Evolutionary conservation across 2,329 filamentous ascomycete species (phyloP).

Genomic region (Microthyrium microscopicum): DNA sequence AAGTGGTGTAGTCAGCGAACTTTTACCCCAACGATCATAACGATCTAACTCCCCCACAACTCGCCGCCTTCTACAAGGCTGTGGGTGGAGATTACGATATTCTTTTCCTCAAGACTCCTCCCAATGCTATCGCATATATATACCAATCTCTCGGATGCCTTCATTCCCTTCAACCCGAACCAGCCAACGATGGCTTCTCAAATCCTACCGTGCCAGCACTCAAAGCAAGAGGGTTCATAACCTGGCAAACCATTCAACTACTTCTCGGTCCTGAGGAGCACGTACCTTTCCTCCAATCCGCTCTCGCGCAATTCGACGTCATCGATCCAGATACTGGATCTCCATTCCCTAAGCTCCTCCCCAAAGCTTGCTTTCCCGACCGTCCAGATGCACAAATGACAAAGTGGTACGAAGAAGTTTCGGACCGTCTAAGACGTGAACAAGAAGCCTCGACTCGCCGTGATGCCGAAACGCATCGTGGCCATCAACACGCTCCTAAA

Average conservation of each 20-base stretch:
- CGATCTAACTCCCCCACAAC: constrained; percentile 31
- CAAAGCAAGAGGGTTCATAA: constrained; percentile 68
- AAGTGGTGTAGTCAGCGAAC: constrained; percentile 19
- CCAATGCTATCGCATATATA: constrained; percentile 69
- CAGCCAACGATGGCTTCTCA: constrained; percentile 47
- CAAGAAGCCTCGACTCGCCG: constrained; percentile 20
- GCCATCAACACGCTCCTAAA: too few relatives aligned
- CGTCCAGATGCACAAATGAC: constrained; percentile 66
- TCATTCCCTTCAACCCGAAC: constrained; percentile 63
- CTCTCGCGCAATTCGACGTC: constrained; percentile 61
- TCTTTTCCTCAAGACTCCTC: constrained; percentile 62
- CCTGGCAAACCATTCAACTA: constrained; percentile 87
- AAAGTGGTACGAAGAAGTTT: constrained; percentile 69
- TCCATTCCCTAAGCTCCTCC: constrained; percentile 41
- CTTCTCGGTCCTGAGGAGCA: constrained; percentile 79
- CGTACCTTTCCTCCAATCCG: constrained; percentile 64
- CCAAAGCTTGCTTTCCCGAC: constrained; percentile 54
- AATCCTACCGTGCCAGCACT: constrained; percentile 68
- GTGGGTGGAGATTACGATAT: constrained; percentile 30
- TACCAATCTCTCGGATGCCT: constrained; percentile 85
- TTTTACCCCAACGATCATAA: constrained; percentile 27
- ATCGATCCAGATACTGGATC: constrained; percentile 49
- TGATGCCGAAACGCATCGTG: neutral
- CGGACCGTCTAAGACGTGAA: constrained; percentile 50
- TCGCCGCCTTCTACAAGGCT: constrained; percentile 32